Evolutionary conservation across 1,284 basidiomycete species (phyloP).

Genomic region (Pseudozyma sp.): DNA sequence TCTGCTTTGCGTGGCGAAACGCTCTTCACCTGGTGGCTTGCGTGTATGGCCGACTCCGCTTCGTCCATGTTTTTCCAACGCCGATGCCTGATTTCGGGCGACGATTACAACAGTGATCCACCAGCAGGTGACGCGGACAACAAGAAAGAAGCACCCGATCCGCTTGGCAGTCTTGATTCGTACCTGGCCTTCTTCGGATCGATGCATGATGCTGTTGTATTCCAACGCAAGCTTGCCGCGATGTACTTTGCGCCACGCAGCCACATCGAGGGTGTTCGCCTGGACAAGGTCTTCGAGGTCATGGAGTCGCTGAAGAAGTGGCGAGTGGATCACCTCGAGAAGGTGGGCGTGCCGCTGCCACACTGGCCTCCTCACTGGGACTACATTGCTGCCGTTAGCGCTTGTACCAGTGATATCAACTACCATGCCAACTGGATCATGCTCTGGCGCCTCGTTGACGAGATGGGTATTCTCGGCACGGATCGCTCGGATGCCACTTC

Average conservation of each 20-base stretch:
- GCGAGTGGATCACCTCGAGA: conserved; percentile 79
- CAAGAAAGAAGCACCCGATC: conserved; percentile 37
- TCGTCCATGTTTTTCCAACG: conserved; percentile 75
- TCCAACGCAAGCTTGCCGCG: conserved; percentile 81
- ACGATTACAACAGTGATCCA: conserved; percentile 53
- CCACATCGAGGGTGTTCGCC: conserved; percentile 80
- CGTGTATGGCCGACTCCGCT: conserved; percentile 75
- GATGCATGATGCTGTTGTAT: conserved; percentile 70
- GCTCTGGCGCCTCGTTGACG: conserved; percentile 74
- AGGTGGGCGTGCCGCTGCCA: conserved; percentile 79
- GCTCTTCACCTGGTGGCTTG: conserved; percentile 81
- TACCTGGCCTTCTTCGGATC: conserved; percentile 41
- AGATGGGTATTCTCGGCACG: conserved; percentile 77
- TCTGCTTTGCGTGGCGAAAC: conserved; percentile 36
- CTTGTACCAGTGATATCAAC: conserved; percentile 84
- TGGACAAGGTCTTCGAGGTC: conserved; percentile 75
- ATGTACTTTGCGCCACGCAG: conserved; percentile 82
- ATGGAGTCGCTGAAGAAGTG: conserved; percentile 78
- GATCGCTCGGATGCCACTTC: conserved; percentile 43
- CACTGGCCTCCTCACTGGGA: conserved; percentile 86
- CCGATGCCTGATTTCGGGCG: conserved; percentile 74
- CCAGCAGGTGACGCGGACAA: conserved; percentile 29
- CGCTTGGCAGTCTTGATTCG: conserved; percentile 35
- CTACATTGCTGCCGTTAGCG: conserved; percentile 82
- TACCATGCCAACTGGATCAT: conserved; percentile 83